Evolutionary conservation across 306 rosid genomes (phyloP), one percentile per base, ranked within the genome.

Genomic region (Rosa chinensis): DNA sequence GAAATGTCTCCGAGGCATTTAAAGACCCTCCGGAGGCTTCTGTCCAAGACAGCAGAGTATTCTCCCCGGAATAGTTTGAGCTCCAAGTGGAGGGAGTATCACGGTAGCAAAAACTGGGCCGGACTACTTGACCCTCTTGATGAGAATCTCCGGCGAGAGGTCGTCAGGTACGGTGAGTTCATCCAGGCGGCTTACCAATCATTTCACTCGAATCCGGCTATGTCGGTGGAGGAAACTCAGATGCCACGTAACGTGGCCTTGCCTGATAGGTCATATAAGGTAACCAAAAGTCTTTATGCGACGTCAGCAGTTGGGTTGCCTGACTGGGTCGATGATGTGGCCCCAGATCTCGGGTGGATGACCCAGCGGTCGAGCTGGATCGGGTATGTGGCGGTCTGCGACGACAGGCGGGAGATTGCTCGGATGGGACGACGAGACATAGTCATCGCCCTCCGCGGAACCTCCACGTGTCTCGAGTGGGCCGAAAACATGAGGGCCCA

Each of bases 311-410:
- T 96, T 21, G 97, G 97, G 0, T 59, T 96, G 47, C 99, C 99
- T 0, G 78, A 84, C 3, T 95, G 97, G 99, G 84, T 95, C 0
- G 99, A 95, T 2, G 92, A 89, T 0, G 88, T 85, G 17, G 97
- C 97, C 0, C 98, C 99, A 17, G 99, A 96, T 76, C 96, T 95
- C 4, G 90, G 94, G 0, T 95, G 99, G 99, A 96, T 96, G 99
- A 93, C 93, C 68, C 99, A 96, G 72, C 89, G 98, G 35, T 96
- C 98, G 0, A 93, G 99, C 66, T 93, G 99, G 96, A 47, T 96
- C n/a, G 99, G 99, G 0, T 96, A 84, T 70, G 94, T 96, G 0
- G 98, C 99, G 0, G 98, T 96, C 3, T 96, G 98, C 16, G 98
- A 96, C 0, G 98, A 96, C 49, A 71, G 39, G 6, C 55, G 90